A percentile compares a stretch with the other conserved stretches of the same genome.
phyloP scores from a whole-genome alignment of 345 rosid genomes.

The Eucalyptus globulus region DNA sequence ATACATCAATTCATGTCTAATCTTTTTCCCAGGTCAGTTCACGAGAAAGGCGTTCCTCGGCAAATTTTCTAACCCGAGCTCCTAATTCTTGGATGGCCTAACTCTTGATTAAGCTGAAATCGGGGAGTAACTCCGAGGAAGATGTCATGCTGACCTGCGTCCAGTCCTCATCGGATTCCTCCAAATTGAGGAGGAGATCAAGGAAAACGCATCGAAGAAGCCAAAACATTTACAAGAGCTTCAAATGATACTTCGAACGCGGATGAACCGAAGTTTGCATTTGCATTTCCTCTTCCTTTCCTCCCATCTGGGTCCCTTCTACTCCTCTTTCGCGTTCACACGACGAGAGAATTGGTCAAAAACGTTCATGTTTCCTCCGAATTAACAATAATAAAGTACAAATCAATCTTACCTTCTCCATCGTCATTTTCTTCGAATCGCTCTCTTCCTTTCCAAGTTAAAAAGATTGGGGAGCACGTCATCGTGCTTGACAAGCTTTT shows the following conservation, averaged over 20 bases:
- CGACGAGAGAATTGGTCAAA: neutral
- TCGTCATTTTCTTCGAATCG: neutral
- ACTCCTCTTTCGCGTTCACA: neutral
- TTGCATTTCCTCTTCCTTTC: neutral
- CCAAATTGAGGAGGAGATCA: neutral
- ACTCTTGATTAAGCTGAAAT: neutral
- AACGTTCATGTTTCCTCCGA: accelerated
- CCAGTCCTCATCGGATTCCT: neutral
- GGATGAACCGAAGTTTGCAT: no score
- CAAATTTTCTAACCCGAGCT: neutral
- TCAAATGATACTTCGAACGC: neutral
- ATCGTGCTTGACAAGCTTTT: neutral
- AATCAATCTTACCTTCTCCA: neutral
- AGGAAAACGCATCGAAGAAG: neutral
- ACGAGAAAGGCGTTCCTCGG: neutral
- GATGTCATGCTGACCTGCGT: neutral
- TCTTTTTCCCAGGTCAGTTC: neutral
- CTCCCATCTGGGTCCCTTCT: neutral
- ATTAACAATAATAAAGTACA: neutral
- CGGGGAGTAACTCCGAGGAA: neutral
- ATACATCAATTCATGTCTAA: neutral
- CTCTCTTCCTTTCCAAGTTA: neutral
- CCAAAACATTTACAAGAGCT: neutral
- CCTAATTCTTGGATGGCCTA: neutral
- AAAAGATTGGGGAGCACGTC: neutral